Evolutionary conservation across 2,329 filamentous ascomycete genomes (phyloP), one percentile per base, ranked within the genome.

Genomic region (Corynespora cassiicola): DNA sequence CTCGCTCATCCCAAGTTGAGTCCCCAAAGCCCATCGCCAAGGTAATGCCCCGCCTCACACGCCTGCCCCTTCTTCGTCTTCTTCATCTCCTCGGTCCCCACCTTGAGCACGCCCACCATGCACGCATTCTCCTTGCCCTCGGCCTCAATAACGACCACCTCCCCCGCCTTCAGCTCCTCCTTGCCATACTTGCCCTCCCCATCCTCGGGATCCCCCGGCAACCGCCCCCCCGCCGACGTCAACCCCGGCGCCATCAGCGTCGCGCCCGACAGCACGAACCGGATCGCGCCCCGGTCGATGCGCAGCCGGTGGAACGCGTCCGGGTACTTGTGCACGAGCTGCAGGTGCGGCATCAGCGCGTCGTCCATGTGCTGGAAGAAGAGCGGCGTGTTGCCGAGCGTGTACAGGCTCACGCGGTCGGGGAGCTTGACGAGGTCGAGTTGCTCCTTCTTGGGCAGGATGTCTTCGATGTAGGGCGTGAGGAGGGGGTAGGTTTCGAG

Each of bases 241-340:
- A 99, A 71, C 0, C 94, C 94, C 0, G 94, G 94, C 2, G 90
- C 92, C 94, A 99, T 99, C 48, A 99, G 84, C 10, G 92, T 90
- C 1, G 94, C 94, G 28, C 94, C 94, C 1, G 85, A 88, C 2
- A 99, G 81, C 54, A 99, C 92, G 73, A 99, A 99, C 45, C 94
- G 88, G 63, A 99, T 97, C 5, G 94, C 94, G 47, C 94, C 94
- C 32, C 94, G 84, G 70, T 99, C 94, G 68, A 97, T 95, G 42
- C 91, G 86, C 41, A 99, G 78, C 35, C 82, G 86, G 12, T 88
- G 85, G 68, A 99, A 92, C 42, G 84, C 87, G 54, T 83, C 75
- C 7, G 94, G 94, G 74, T 92, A 97, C 56, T 86, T 82, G 77
- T 99, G 94, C 23, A 99, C 84, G 58, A 97, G 84, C 31, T 81